Base-by-base conservation (phyloP, 306 rosid genomes). In the Trifolium subterraneum region DNA sequence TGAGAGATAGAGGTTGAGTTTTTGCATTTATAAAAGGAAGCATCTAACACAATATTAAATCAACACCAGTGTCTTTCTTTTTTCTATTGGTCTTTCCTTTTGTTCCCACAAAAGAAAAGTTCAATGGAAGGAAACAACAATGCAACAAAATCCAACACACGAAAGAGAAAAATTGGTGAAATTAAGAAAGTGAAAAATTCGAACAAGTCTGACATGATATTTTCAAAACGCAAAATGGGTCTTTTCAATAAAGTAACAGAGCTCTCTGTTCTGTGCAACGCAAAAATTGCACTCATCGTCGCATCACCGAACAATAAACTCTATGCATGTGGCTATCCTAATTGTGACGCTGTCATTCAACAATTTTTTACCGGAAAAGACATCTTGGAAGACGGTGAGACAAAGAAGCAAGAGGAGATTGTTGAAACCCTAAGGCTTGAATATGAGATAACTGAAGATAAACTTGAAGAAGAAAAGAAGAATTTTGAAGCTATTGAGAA, bases 231-330 rank as follows among this genome's bases (percentile, higher is more conserved):
- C 15, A 79, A 90, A 11, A 27, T 78, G 0, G 92, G 97, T 6
- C 85, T 91, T 2, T 84, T 84, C 71, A 86, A 88, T 74, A 91
- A 89, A 48, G n/a, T n/a, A n/a, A n/a, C n/a, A n/a, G n/a, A n/a
- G n/a, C n/a, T n/a, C n/a, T n/a, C n/a, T n/a, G n/a, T 87, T 3
- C 82, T 89, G 0, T 84, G 90, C 33, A 72, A 87, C 1, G 79
- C 84, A 0, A 77, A 89, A 64, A 72, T 82, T 2, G 88, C 76
- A 0, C 41, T 89, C 25, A 60, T 87, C 18, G 77, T 89, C 6
- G 79, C 60, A 76, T 86, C 97, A 8, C 90, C 83, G 3, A 75
- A 79, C 41, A 85, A 86, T 0, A 86, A 86, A 48, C 69, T 90
- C 44, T 91, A 70, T 71, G 58, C 88, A 0, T 86, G 84, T 6